Conservation (phyloP, 768 basidiomycete genomes). For the Chlorophyllum brunneum region DNA sequence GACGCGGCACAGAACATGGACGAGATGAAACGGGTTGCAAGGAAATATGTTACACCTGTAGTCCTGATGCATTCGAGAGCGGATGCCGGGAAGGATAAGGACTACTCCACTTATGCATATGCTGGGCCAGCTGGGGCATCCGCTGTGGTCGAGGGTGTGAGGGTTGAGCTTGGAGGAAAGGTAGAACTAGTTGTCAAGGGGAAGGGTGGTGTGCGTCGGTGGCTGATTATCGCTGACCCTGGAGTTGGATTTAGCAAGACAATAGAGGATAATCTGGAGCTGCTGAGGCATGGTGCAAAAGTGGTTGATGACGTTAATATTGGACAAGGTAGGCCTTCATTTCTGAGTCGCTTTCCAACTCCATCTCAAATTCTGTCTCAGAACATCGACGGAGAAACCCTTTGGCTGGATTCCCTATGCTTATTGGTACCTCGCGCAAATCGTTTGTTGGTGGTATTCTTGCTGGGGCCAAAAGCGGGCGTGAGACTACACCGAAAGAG, state of each 20-base stretch:
- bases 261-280: conserved; percentile 63
- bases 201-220: conserved; percentile 70
- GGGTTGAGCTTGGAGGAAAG: conserved; percentile 66
- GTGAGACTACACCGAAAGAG: conserved; percentile 59
- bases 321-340: conserved; percentile 23
- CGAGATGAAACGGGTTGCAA: conserved; percentile 64
- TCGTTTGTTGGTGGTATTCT: conserved; percentile 76
- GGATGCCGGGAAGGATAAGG: conserved; percentile 72
- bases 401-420: conserved; percentile 54
- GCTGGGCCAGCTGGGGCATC: conserved; percentile 23
- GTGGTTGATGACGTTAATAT: conserved; percentile 40
- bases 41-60: conserved; percentile 68
- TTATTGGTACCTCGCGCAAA: conserved; percentile 83
- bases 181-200: conserved; percentile 63
- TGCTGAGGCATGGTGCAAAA: conserved; percentile 50
- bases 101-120: conserved; percentile 46
- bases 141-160: conserved; percentile 63
- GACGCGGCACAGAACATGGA: conserved; percentile 36
- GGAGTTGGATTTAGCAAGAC: conserved; percentile 95
- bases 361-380: neutral
- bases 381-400: conserved; percentile 35
- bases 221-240: conserved; percentile 89
- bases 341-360: neutral
- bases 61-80: conserved; percentile 95
- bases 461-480: conserved; percentile 42